A percentile compares a stretch with the other conserved stretches of the same genome.
These are phyloP conservation scores for Monosporascus ibericus DNA, from an alignment of 2,329 filamentous ascomycete species.

Conservation along the genomic window DNA sequence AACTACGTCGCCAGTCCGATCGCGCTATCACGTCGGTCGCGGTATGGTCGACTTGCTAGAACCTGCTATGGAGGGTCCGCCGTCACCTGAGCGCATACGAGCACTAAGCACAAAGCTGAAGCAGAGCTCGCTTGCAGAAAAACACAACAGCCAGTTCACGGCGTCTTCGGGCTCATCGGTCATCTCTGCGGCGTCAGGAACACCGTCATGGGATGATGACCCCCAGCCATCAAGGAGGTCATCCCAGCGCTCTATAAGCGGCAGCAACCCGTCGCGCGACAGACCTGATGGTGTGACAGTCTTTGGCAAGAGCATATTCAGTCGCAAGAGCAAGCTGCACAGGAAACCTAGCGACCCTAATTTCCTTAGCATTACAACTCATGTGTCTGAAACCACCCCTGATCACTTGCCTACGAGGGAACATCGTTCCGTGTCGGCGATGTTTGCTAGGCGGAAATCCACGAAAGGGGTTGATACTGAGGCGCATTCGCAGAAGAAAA, in stretches of 20 bases:
- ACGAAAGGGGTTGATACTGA: constrained; percentile 27
- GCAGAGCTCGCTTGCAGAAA: constrained; percentile 42
- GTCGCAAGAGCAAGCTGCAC: constrained; percentile 44
- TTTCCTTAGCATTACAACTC: constrained; percentile 42
- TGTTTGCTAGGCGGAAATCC: constrained; percentile 46
- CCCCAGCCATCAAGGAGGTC: constrained; percentile 47
- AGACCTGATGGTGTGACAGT: constrained; percentile 54
- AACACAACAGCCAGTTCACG: constrained; percentile 40
- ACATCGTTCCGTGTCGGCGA: constrained; percentile 37
- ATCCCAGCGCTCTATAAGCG: constrained; percentile 48
- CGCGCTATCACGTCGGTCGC: constrained; percentile 4
- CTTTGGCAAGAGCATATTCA: constrained; percentile 55
- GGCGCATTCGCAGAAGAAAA: constrained; percentile 29
- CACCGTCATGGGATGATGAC: constrained; percentile 47
- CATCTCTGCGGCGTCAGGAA: constrained; percentile 40
- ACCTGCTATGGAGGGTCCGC: constrained; percentile 54
- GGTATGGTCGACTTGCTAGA: constrained; percentile 41
- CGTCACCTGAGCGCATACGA: constrained; percentile 53
- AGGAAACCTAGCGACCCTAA: constrained; percentile 44
- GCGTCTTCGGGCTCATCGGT: constrained; percentile 51
- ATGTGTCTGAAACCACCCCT: constrained; percentile 36
- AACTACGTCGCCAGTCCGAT: constrained; percentile 6
- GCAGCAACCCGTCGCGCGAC: constrained; percentile 46
- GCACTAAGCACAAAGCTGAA: constrained; percentile 51
- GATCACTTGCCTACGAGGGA: constrained; percentile 35